Percentiles rank a stretch among this genome's conserved stretches.
phyloP scores from a whole-genome alignment of 2,329 filamentous ascomycete species.

The Botrytis hyacinthi region DNA sequence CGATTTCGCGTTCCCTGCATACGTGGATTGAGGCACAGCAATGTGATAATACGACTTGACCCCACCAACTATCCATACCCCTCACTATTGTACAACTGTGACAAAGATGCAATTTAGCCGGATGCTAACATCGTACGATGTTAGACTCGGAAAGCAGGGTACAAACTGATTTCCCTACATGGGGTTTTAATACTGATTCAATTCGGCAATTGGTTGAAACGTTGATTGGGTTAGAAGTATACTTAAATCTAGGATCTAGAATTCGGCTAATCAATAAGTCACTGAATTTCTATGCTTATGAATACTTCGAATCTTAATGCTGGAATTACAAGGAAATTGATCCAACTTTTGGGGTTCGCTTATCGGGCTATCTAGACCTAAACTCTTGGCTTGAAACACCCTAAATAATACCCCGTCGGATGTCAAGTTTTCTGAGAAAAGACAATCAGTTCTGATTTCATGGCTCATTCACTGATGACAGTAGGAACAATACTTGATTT shows the following conservation, averaged over 20 bases:
- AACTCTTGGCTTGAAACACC: neutral
- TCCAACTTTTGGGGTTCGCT: neutral
- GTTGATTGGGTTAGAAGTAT: neutral
- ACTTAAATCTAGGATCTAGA: neutral
- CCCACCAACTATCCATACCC: neutral
- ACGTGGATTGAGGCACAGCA: slow-evolving; percentile 4
- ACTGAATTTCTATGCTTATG: neutral
- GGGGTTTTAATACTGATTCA: neutral
- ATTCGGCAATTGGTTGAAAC: neutral
- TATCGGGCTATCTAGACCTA: neutral
- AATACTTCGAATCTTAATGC: neutral
- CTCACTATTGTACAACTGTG: neutral
- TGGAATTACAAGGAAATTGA: neutral
- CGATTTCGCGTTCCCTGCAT: neutral
- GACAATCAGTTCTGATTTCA: neutral
- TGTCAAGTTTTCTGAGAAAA: neutral
- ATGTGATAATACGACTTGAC: neutral
- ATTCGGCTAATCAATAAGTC: neutral
- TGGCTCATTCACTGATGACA: neutral
- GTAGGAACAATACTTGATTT: neutral
- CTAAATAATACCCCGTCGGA: neutral
- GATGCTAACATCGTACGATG: neutral
- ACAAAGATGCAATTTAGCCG: neutral
- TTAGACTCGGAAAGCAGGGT: neutral
- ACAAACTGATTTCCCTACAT: neutral